These are phyloP conservation scores for Chamaecrista fasciculata DNA, from an alignment of 306 rosid genomes.

Conservation along the genomic window DNA sequence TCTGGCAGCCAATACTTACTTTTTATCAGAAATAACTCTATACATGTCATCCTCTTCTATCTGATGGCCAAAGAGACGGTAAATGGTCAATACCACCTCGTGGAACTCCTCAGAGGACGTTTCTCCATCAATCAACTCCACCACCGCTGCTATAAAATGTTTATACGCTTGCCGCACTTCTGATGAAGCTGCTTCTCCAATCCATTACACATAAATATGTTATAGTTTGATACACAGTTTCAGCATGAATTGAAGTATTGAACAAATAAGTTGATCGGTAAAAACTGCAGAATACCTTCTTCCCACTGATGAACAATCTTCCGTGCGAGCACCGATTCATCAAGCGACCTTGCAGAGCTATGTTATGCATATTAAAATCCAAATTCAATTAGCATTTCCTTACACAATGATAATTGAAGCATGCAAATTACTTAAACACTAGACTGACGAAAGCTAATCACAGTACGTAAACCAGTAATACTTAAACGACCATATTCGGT, in stretches of 20 bases:
- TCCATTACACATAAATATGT: conserved; percentile 25
- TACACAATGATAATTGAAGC: neutral
- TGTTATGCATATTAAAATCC: conserved; percentile 1
- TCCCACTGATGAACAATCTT: conserved; percentile 47
- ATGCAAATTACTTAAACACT: conserved; percentile 1
- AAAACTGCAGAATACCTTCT: conserved; percentile 36
- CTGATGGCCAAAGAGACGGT: conserved; percentile 27
- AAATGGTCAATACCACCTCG: conserved; percentile 52
- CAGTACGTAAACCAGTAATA: neutral
- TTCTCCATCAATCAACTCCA: conserved; percentile 79
- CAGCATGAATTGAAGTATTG: neutral
- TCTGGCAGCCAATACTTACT: conserved; percentile 40
- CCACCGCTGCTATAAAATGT: conserved; percentile 76
- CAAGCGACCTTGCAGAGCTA: conserved; percentile 46
- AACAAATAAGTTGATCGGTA: neutral
- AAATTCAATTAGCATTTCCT: neutral
- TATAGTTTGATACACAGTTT: neutral
- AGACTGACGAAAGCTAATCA: conserved; percentile 7
- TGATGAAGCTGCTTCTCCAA: conserved; percentile 45
- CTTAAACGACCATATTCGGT: neutral
- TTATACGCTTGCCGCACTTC: conserved; percentile 52
- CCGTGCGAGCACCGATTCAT: conserved; percentile 49
- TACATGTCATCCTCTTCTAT: conserved; percentile 38
- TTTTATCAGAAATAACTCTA: conserved; percentile 40
- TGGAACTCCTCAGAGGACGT: conserved; percentile 83